phyloP scores from a whole-genome alignment of 257 asterid genomes.

The Capsicum chinense region DNA sequence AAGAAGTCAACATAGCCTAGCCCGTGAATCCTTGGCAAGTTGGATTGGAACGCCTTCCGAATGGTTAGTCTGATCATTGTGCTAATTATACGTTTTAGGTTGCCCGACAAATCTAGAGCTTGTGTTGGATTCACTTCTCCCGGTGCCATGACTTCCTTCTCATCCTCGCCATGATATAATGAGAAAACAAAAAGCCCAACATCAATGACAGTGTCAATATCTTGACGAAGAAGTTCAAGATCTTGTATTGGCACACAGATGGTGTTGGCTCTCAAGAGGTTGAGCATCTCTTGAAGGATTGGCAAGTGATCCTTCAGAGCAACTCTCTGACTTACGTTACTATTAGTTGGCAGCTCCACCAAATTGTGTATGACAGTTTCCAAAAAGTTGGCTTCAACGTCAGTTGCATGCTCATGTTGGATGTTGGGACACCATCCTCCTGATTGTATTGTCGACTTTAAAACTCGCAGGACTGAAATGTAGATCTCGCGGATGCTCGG shows the following conservation, averaged over 20 bases:
- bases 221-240: neutral
- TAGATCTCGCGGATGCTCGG: neutral
- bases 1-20: no score
- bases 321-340: neutral
- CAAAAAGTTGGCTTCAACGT: neutral
- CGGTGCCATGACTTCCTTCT: no score
- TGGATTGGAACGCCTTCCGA: no score
- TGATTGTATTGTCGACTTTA: neutral
- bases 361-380: neutral
- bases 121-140: no score
- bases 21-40: no score
- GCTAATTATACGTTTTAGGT: neutral
- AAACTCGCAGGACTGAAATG: neutral
- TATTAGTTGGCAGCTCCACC: neutral
- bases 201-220: neutral
- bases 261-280: neutral
- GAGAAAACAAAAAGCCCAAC: neutral
- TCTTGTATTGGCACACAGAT: neutral
- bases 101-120: no score
- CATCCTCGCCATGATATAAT: neutral
- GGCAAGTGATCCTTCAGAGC: neutral
- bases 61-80: no score
- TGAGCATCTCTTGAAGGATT: neutral
- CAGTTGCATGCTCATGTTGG: neutral
- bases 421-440: neutral